Conservation (phyloP, 352 stramenopile genomes). For the Globisporangium splendens region DNA sequence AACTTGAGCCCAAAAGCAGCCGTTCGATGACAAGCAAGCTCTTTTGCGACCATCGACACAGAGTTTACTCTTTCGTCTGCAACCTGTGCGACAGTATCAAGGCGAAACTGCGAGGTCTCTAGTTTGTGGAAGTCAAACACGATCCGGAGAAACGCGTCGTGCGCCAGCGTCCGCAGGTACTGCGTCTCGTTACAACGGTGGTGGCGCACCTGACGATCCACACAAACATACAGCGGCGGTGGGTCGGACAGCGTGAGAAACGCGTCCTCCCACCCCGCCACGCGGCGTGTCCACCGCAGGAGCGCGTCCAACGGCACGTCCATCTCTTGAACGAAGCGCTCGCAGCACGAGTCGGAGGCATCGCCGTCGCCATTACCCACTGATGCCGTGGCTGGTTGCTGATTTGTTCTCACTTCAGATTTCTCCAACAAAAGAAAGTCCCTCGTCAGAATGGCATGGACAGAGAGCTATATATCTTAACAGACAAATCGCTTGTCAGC, state of each 20-base stretch:
- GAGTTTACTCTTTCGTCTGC: not conserved
- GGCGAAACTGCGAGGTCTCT: not conserved
- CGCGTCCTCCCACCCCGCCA: not conserved
- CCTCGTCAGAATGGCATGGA: too few species aligned
- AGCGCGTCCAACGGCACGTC: not conserved
- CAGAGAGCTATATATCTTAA: too few species aligned
- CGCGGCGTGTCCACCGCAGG: not conserved
- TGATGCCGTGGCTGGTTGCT: too few species aligned
- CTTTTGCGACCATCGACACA: not conserved
- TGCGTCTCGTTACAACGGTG: not conserved
- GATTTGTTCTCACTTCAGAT: too few species aligned
- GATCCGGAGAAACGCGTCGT: not conserved
- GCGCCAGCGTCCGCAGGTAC: not conserved
- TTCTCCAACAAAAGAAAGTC: too few species aligned
- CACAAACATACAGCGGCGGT: not conserved
- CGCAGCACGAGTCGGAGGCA: not conserved
- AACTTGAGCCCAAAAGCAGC: conserved; percentile 2
- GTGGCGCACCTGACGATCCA: not conserved
- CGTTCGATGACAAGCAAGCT: not conserved
- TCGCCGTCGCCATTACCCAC: not conserved
- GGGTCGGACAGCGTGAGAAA: not conserved
- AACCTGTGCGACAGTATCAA: not conserved
- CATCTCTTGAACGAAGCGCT: not conserved
- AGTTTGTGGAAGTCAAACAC: not conserved
- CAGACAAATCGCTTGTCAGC: too few species aligned